Evolutionary conservation across 164 flowering plant species (phyloP).

Genomic region (Vitis rupestris): DNA sequence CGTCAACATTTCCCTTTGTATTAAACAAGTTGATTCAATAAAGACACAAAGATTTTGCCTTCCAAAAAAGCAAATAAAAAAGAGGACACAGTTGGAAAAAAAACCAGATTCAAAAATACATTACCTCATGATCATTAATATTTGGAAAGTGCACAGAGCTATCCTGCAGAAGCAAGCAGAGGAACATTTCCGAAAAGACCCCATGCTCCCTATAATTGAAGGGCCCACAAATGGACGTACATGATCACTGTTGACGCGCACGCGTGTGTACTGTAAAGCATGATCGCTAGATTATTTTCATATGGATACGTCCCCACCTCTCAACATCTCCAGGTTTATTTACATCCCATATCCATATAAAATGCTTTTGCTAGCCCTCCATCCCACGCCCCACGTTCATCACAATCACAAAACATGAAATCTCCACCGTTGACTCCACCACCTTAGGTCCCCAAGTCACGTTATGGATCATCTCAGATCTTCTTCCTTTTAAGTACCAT

Average conservation of each 20-base stretch:
- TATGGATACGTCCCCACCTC: neutral
- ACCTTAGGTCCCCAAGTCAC: no score
- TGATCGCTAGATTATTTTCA: neutral
- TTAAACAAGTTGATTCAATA: no score
- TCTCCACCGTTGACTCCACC: neutral
- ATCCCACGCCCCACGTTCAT: neutral
- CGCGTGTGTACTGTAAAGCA: constrained; percentile 5
- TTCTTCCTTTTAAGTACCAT: no score
- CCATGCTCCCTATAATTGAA: neutral
- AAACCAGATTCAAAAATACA: no score
- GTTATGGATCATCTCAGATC: no score
- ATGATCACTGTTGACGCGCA: neutral
- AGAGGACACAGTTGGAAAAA: no score
- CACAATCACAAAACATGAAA: neutral
- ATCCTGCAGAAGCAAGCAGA: neutral
- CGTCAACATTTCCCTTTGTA: no score
- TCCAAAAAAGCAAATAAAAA: no score
- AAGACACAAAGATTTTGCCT: no score
- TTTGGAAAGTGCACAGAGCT: no score
- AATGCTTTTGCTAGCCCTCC: neutral
- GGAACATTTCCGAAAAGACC: neutral
- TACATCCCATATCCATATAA: neutral
- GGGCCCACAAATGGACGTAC: constrained; percentile 2
- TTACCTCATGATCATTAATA: no score
- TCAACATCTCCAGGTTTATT: neutral